Evolutionary conservation across 495 filamentous ascomycete genomes (phyloP).

Genomic region (Neurospora sp.): DNA sequence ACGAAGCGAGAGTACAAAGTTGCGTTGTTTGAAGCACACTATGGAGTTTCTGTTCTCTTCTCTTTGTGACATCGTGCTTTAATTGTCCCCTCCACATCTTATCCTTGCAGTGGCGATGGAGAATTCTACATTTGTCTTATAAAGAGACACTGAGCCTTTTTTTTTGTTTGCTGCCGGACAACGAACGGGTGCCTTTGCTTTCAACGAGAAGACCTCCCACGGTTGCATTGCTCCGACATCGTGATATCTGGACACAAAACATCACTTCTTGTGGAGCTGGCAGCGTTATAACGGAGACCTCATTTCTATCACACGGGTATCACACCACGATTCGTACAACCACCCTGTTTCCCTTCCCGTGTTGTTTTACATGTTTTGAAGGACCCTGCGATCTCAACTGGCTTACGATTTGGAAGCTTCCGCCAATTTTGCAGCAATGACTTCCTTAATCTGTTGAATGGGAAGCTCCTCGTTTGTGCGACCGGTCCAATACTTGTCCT

Average conservation of each 20-base stretch:
- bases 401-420: constrained; percentile 10
- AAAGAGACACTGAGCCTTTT: not conserved
- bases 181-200: not conserved
- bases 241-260: not conserved
- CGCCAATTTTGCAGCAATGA: constrained; percentile 32
- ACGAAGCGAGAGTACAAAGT: not conserved
- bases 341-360: not conserved
- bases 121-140: not conserved
- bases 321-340: not conserved
- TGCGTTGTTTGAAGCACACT: not conserved
- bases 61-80: not conserved
- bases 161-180: not conserved
- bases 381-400: not conserved
- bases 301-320: not conserved
- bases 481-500: constrained; percentile 52
- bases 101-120: not conserved
- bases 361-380: not conserved
- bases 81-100: not conserved
- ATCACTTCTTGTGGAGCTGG: not conserved
- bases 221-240: not conserved
- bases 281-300: not conserved
- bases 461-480: constrained; percentile 43
- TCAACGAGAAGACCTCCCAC: not conserved
- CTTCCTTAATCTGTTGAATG: constrained; percentile 40
- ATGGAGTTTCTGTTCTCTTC: not conserved